Evolutionary conservation across 225 moss, liverwort and hornwort genomes (phyloP).

Genomic region (Polytrichum commune): DNA sequence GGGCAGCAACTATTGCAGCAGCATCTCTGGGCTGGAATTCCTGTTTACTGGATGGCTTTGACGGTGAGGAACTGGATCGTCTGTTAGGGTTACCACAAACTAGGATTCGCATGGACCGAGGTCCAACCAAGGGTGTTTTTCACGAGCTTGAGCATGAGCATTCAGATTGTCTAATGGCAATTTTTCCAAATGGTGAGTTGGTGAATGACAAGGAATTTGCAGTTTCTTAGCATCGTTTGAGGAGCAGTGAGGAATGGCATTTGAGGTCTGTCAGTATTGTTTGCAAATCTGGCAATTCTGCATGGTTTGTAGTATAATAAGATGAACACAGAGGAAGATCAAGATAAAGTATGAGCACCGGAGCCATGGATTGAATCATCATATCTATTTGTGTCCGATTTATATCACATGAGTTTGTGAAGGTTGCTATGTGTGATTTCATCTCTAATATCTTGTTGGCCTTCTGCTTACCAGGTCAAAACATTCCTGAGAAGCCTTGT

Average conservation of each 20-base stretch:
- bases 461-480: slow-evolving; percentile 29
- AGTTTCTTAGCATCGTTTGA: not conserved
- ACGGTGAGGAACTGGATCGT: slow-evolving; percentile 38
- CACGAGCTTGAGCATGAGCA: slow-evolving; percentile 70
- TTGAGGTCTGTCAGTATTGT: slow-evolving; percentile 1
- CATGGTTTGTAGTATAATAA: too few relatives aligned
- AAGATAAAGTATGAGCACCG: too few relatives aligned
- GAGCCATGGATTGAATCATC: too few relatives aligned
- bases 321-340: too few relatives aligned
- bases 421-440: not conserved
- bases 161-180: slow-evolving; percentile 63
- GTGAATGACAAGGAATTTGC: not conserved
- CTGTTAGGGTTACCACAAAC: slow-evolving; percentile 58
- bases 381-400: too few relatives aligned
- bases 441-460: slow-evolving; percentile 3
- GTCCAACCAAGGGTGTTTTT: slow-evolving; percentile 47
- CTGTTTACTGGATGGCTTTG: slow-evolving; percentile 67
- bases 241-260: not conserved
- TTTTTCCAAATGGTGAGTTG: slow-evolving; percentile 62
- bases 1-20: slow-evolving; percentile 65
- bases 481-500: slow-evolving; percentile 32
- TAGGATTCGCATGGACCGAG: slow-evolving; percentile 22
- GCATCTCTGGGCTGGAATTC: slow-evolving; percentile 75
- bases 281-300: not conserved
- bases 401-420: too few relatives aligned